These are phyloP conservation scores for Uronychia binucleata DNA, from an alignment of 73 alveolate genomes.

Conservation along the genomic window DNA sequence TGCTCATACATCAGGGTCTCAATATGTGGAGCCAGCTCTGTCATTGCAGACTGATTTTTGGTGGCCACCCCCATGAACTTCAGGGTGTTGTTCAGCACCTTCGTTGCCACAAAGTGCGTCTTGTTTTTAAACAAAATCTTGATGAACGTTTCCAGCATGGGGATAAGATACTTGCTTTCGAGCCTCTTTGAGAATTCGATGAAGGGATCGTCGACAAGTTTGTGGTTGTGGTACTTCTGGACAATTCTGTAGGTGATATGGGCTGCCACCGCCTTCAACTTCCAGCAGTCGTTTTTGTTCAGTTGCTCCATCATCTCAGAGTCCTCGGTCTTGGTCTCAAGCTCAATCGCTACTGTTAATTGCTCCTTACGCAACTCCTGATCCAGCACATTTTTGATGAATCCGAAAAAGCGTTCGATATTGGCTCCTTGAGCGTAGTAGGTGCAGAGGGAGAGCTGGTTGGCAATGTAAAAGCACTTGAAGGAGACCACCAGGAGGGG, in stretches of 20 bases:
- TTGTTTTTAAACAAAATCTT: conserved; percentile 48
- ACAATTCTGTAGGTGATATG: conserved; percentile 58
- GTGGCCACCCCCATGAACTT: conserved; percentile 53
- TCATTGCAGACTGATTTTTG: conserved; percentile 24
- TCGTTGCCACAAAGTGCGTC: conserved; percentile 54
- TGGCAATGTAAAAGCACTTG: conserved; percentile 68
- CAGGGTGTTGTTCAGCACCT: conserved; percentile 55
- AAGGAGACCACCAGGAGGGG: conserved; percentile 33
- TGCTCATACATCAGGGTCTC: conserved; percentile 67
- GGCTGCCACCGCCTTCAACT: conserved; percentile 60
- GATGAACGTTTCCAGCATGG: conserved; percentile 54
- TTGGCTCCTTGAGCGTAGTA: conserved; percentile 36
- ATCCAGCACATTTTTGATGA: conserved; percentile 63
- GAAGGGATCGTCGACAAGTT: conserved; percentile 48
- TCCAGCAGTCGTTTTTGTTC: conserved; percentile 66
- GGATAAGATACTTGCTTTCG: conserved; percentile 33
- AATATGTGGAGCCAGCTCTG: conserved; percentile 51
- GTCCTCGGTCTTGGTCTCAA: conserved; percentile 51
- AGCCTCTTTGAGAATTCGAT: conserved; percentile 44
- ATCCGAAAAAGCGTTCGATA: conserved; percentile 53
- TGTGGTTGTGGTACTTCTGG: conserved; percentile 57
- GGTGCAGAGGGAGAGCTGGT: conserved; percentile 58
- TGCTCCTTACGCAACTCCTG: background rate
- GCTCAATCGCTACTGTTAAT: conserved; percentile 40
- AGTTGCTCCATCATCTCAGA: conserved; percentile 55